Conservation (phyloP, 345 rosid species). For the Schrenkiella parvula region DNA sequence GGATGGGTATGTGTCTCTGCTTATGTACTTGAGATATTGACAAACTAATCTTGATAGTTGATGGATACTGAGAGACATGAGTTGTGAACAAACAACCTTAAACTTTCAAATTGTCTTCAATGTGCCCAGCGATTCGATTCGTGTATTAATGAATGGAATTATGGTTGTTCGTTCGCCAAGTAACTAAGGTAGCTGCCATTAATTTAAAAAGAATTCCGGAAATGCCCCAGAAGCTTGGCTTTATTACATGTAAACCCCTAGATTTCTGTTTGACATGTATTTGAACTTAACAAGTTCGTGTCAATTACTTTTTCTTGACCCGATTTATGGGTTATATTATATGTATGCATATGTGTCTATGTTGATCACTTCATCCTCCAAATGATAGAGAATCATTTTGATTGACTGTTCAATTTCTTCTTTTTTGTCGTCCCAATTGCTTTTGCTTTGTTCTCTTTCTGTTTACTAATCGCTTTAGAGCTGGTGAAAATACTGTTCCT, state of each 20-base stretch:
- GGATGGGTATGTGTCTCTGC: neutral
- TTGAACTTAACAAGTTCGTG: neutral
- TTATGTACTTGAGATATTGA: neutral
- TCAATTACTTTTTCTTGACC: neutral
- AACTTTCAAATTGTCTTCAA: slow-evolving; percentile 12
- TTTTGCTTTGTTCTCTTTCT: slow-evolving; percentile 25
- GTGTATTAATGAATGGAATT: neutral
- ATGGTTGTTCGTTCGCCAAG: neutral
- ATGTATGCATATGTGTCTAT: neutral
- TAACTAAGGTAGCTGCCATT: neutral
- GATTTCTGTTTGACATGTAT: neutral
- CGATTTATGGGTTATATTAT: neutral
- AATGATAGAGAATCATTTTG: slow-evolving; percentile 11
- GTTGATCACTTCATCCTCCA: slow-evolving; percentile 6
- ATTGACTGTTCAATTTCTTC: slow-evolving; percentile 8
- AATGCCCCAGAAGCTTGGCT: neutral
- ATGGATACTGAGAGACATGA: slow-evolving; percentile 9
- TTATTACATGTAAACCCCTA: neutral
- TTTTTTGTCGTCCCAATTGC: slow-evolving; percentile 24
- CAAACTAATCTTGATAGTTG: slow-evolving; percentile 6
- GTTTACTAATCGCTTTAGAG: neutral
- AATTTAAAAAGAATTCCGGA: neutral
- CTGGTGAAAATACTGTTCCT: neutral
- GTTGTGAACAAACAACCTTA: slow-evolving; percentile 15
- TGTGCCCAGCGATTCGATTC: neutral